Percentiles rank a stretch among this genome's conserved stretches.
phyloP scores from a whole-genome alignment of 306 rosid species.

The Cucurbita pepo region DNA sequence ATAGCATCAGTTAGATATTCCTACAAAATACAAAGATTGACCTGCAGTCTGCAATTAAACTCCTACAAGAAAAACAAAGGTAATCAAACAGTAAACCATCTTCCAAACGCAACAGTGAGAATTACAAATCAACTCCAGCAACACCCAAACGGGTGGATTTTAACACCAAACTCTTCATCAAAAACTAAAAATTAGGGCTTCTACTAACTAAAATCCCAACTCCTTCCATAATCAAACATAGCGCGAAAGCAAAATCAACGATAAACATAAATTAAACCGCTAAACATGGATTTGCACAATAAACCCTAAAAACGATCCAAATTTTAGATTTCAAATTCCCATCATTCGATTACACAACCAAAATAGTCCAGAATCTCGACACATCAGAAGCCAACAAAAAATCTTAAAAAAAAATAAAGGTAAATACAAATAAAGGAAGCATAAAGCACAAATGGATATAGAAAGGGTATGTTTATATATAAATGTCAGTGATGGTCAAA shows the following conservation, averaged over 20 bases:
- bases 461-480: neutral
- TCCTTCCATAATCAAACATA: neutral
- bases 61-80: neutral
- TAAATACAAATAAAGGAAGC: neutral
- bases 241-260: neutral
- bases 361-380: neutral
- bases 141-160: neutral
- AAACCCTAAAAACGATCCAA: neutral
- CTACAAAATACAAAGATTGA: neutral
- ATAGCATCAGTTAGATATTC: neutral
- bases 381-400: neutral
- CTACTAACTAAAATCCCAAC: neutral
- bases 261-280: neutral
- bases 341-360: neutral
- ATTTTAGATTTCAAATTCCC: neutral
- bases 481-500: slow-evolving; percentile 1
- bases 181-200: neutral
- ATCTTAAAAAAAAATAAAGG: neutral
- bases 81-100: neutral
- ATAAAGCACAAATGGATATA: neutral
- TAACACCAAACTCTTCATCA: neutral
- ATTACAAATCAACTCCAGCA: neutral
- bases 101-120: neutral
- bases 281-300: neutral
- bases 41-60: neutral